Base-by-base conservation (phyloP, 2,329 filamentous ascomycete species). In the Orbilia brochopaga region DNA sequence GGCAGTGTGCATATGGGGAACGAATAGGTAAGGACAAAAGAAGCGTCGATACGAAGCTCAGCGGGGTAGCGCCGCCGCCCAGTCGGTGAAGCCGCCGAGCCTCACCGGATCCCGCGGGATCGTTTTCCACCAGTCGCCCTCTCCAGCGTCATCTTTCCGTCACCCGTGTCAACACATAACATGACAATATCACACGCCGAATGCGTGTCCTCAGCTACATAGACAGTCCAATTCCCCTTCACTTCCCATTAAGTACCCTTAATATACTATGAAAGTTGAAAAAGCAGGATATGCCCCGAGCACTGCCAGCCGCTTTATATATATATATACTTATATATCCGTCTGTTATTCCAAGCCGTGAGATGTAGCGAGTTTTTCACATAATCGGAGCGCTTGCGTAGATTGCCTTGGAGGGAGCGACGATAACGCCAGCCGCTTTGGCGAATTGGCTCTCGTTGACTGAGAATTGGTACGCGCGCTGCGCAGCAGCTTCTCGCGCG, bases 391-490 rank as follows among this genome's bases (percentile, higher is more conserved):
- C 46, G 24, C 66, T 64, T 13, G 58, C 59, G 50, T 63, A 70
- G 27, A 70, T 70, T 55, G 66, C 59, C 23, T 70, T 70, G n/a
- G 66, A 46, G 11, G 66, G 66, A 19, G 66, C 66, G 19, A 70
- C 66, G 50, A 70, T 70, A 19, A 70, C 66, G 27, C 66, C 66
- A 27, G 62, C 62, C 32, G 62, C 60, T 23, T 65, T 73, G 35
- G 67, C 60, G 24, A 73, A 65, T 27, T 73, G 67, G 76, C 87
- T 87, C 77, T 89, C 87, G 77, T 88, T 89, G 78, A 87, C 85
- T 59, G 86, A 88, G 79, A 89, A 89, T 79, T 88, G 85, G 80
- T 88, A 89, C 48, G 87, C 87, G 67, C 86, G 85, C 79, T 87
- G 87, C 48, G 87, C 87, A 48, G 87, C 87, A 73, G 85, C 86